Conservation (phyloP, 192 early-diverging fungal genomes). For the Entomortierella chlamydospora region DNA sequence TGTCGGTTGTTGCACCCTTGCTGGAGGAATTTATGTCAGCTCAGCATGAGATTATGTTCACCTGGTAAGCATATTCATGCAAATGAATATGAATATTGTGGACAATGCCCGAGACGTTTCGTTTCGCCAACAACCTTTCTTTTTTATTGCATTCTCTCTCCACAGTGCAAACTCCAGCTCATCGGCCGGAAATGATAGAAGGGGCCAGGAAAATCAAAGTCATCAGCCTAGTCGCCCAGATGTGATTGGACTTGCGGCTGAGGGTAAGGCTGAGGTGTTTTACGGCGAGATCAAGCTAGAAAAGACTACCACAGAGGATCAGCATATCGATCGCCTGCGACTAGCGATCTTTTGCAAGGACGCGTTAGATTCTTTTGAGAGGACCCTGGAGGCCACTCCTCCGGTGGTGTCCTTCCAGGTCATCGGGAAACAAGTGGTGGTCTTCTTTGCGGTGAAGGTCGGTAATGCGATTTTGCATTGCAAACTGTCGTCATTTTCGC, state of each 20-base stretch:
- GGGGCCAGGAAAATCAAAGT: neutral
- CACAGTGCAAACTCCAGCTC: conserved; percentile 5
- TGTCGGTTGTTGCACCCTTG: conserved; percentile 17
- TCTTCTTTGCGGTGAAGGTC: conserved; percentile 3
- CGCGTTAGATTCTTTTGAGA: neutral
- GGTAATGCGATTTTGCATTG: conserved; percentile 9
- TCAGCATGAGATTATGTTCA: conserved; percentile 30
- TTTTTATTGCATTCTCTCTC: neutral
- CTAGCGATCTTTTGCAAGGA: conserved; percentile 14
- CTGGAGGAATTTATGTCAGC: conserved; percentile 18
- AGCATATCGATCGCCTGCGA: neutral
- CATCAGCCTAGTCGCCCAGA: conserved; percentile 6
- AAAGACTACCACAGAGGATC: neutral
- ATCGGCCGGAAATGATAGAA: conserved; percentile 5
- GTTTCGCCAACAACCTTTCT: neutral
- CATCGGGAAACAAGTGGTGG: neutral
- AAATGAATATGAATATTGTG: neutral
- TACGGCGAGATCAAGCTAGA: conserved; percentile 10
- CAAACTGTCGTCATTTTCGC: neutral
- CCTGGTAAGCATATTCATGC: conserved; percentile 10
- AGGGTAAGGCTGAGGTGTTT: conserved; percentile 5
- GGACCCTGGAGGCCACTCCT: conserved; percentile 1
- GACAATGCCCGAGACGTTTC: neutral
- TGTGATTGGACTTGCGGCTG: conserved; percentile 7
- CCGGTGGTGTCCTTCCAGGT: conserved; percentile 7